phyloP scores from a whole-genome alignment of 73 alveolate genomes.

The Effrenium voratum region DNA sequence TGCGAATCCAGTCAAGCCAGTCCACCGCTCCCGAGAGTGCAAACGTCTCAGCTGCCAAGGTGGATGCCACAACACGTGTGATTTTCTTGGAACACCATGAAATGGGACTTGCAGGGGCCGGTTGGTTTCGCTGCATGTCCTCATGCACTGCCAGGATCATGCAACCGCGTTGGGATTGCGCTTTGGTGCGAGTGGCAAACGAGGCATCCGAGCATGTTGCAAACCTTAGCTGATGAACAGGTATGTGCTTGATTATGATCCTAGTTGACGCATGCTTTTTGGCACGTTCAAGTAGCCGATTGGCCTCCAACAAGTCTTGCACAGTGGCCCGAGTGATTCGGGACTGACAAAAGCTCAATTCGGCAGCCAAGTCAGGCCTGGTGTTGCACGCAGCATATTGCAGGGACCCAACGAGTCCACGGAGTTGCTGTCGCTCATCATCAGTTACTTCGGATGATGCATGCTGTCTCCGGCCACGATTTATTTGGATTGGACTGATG shows the following conservation, averaged over 20 bases:
- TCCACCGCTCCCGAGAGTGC: slow-evolving; percentile 14
- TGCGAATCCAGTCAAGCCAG: not conserved
- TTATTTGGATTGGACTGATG: not conserved
- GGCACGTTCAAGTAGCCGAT: not conserved
- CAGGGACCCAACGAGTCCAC: no score
- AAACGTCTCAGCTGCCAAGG: slow-evolving; percentile 33
- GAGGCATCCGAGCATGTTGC: not conserved
- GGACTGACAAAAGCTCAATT: not conserved
- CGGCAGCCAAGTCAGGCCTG: not conserved
- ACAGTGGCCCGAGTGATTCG: not conserved
- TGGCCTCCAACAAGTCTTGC: not conserved
- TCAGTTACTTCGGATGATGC: not conserved
- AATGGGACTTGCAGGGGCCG: not conserved
- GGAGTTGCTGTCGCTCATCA: not conserved
- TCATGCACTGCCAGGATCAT: not conserved
- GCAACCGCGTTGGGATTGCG: not conserved
- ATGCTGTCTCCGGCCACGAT: not conserved
- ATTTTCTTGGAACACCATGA: slow-evolving; percentile 23
- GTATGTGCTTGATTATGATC: not conserved
- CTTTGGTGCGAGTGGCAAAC: not conserved
- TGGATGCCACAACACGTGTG: not conserved
- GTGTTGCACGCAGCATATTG: not conserved
- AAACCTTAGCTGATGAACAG: not conserved
- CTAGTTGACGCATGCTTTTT: not conserved
- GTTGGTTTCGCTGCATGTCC: not conserved